Percentiles rank a stretch among this genome's conserved stretches.
These are phyloP conservation scores for Citrus australasica DNA, from an alignment of 345 rosid species.

Conservation along the genomic window DNA sequence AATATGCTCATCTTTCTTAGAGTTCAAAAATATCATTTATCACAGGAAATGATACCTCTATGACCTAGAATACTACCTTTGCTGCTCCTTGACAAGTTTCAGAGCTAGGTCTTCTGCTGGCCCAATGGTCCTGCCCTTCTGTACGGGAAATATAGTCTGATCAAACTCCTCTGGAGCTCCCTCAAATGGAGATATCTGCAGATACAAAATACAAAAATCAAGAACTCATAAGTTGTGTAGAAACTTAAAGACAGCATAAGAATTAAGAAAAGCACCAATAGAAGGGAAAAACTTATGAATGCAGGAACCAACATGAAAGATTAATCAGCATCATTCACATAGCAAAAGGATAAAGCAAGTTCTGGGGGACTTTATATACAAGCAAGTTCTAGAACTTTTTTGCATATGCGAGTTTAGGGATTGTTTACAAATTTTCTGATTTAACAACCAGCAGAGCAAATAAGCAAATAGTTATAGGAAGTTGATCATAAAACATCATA, in stretches of 20 bases:
- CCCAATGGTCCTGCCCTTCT: conserved; percentile 59
- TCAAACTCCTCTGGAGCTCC: conserved; percentile 93
- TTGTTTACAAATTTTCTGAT: background rate
- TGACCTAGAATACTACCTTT: conserved; percentile 42
- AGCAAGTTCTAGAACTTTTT: background rate
- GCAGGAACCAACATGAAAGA: background rate
- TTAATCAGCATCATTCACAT: background rate
- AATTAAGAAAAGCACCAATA: background rate
- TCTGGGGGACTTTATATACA: background rate
- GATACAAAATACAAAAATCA: background rate
- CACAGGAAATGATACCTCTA: background rate
- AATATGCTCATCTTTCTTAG: background rate
- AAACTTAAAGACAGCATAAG: background rate
- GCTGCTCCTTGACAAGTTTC: conserved; percentile 72
- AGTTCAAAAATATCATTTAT: background rate
- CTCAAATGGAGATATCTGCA: conserved; percentile 75
- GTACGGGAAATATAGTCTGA: conserved; percentile 70
- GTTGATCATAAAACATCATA: conserved; percentile 34
- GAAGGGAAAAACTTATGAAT: background rate
- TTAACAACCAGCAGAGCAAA: background rate
- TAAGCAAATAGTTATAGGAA: background rate
- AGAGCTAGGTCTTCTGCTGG: conserved; percentile 50
- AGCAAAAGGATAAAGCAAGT: too few species aligned
- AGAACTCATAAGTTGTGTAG: background rate
- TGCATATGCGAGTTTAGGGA: background rate